Evolutionary conservation across 2,329 filamentous ascomycete genomes (phyloP).

Genomic region (Fusarium illudens): DNA sequence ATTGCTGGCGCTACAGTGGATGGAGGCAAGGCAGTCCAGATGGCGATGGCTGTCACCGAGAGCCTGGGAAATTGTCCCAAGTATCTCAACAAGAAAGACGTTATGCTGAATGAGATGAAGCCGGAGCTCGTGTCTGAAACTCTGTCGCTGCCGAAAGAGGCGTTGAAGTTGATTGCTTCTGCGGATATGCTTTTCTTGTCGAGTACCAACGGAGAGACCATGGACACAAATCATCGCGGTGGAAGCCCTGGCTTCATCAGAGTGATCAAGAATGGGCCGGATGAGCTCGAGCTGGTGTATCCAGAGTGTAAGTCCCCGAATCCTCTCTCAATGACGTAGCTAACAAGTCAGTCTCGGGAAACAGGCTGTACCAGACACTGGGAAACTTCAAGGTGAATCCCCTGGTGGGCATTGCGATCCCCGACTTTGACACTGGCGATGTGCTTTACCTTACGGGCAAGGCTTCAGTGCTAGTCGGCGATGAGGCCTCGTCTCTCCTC

Average conservation of each 20-base stretch:
- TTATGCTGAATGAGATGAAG: conserved; percentile 57
- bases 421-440: conserved; percentile 76
- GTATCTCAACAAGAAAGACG: conserved; percentile 79
- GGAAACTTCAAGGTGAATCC: conserved; percentile 78
- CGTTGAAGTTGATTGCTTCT: conserved; percentile 65
- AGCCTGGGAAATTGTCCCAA: conserved; percentile 87
- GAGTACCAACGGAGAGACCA: conserved; percentile 69
- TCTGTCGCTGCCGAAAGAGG: conserved; percentile 59
- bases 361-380: conserved; percentile 82
- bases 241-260: conserved; percentile 78
- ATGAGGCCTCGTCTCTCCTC: conserved; percentile 68
- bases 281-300: conserved; percentile 67
- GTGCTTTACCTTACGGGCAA: conserved; percentile 78
- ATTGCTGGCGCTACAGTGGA: conserved; percentile 66
- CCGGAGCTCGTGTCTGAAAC: conserved; percentile 59
- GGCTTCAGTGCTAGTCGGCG: conserved; percentile 71
- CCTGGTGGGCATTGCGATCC: conserved; percentile 73
- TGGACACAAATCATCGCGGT: conserved; percentile 87
- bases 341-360: conserved; percentile 69
- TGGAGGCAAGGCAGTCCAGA: conserved; percentile 52
- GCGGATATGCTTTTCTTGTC: conserved; percentile 84
- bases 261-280: conserved; percentile 65
- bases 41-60: conserved; percentile 75
- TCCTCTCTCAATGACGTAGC: not conserved
- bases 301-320: conserved; percentile 68